Conservation (phyloP, 139 green algal species). For the Volvox africanus region DNA sequence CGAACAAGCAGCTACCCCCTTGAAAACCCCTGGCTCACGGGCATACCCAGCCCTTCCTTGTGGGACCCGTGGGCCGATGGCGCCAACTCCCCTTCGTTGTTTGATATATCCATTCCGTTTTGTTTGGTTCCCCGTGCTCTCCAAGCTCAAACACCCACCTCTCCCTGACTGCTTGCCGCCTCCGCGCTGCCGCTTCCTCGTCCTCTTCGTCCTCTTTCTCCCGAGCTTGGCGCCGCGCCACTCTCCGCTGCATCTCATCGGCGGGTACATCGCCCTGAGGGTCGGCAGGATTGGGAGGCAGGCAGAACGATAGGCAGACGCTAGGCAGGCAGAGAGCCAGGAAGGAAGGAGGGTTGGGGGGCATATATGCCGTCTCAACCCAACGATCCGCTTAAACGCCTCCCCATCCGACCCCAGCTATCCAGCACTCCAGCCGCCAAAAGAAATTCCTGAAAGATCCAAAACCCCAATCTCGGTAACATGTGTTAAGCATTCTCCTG, state of each 20-base stretch:
- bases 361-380: background rate
- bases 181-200: constrained; percentile 64
- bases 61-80: no score
- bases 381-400: background rate
- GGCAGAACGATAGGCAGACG: no score
- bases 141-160: constrained; percentile 35
- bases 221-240: constrained; percentile 41
- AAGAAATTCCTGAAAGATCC: no score
- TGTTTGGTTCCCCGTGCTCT: no score
- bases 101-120: no score
- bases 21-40: no score
- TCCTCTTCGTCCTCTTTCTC: constrained; percentile 68
- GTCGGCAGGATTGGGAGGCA: background rate
- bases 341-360: no score
- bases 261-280: constrained; percentile 28
- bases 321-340: no score
- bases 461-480: no score
- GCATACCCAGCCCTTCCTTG: no score
- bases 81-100: no score
- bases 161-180: constrained; percentile 67
- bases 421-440: background rate
- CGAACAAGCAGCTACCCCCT: no score
- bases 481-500: background rate
- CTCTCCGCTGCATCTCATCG: constrained; percentile 47
- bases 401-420: background rate